phyloP scores from a whole-genome alignment of 257 asterid species.

The Handroanthus guayacan region DNA sequence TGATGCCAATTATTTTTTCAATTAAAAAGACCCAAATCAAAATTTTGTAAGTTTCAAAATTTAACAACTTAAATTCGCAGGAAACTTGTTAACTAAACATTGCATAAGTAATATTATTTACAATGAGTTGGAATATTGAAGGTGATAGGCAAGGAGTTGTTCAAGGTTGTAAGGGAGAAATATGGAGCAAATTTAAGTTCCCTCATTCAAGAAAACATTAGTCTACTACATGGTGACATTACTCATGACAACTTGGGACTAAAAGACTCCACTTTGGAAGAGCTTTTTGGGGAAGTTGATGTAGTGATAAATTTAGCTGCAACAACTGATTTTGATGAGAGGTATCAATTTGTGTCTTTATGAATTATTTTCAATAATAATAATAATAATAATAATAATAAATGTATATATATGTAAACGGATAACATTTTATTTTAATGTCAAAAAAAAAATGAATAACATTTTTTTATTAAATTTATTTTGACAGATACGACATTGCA shows the following conservation, averaged over 20 bases:
- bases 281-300: conserved; percentile 47
- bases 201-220: conserved; percentile 43
- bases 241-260: conserved; percentile 53
- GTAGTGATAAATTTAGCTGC: conserved; percentile 67
- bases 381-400: too few species aligned
- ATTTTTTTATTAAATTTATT: neutral
- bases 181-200: conserved; percentile 42
- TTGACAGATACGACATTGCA: conserved; percentile 57
- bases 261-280: conserved; percentile 36
- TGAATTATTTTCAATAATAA: too few species aligned
- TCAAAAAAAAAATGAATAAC: neutral
- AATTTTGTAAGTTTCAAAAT: too few species aligned
- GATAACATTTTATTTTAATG: too few species aligned
- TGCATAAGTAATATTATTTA: too few species aligned
- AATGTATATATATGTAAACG: too few species aligned
- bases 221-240: conserved; percentile 53
- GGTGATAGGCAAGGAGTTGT: conserved; percentile 62
- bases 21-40: too few species aligned
- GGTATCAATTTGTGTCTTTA: conserved; percentile 37
- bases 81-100: too few species aligned
- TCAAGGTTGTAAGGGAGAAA: conserved; percentile 50
- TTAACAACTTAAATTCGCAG: too few species aligned
- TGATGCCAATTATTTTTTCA: too few species aligned
- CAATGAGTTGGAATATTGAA: conserved; percentile 1
- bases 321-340: conserved; percentile 64